Conservation (phyloP, 345 rosid species). For the Psidium friedrichsthalianum region DNA sequence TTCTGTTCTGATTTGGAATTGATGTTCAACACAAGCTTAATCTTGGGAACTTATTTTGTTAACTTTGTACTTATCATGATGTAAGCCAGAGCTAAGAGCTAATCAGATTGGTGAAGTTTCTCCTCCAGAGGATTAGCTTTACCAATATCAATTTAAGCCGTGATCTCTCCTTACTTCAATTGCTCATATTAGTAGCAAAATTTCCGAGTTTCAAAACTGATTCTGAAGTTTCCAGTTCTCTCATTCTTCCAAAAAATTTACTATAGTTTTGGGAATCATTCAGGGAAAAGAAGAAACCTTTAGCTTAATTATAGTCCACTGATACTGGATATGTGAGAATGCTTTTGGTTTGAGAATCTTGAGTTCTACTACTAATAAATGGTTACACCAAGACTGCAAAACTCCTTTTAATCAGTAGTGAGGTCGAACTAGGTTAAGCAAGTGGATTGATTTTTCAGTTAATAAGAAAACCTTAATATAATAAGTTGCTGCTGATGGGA, state of each 20-base stretch:
- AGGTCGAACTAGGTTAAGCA: not conserved
- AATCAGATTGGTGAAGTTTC: not conserved
- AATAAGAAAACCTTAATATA: not conserved
- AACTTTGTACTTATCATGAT: not conserved
- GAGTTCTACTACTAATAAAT: not conserved
- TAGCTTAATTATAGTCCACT: not conserved
- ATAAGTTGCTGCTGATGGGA: not conserved
- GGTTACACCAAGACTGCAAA: not conserved
- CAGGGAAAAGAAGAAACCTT: not conserved
- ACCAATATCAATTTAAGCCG: not conserved
- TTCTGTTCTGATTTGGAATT: not conserved
- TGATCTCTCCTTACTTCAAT: not conserved
- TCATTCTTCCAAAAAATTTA: not conserved
- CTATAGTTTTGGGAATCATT: not conserved
- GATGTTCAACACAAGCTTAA: not conserved
- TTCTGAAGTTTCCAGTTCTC: not conserved
- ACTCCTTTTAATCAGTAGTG: not conserved
- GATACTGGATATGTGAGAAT: not conserved
- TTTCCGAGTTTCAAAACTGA: not conserved
- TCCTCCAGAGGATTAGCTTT: not conserved
- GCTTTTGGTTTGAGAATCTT: not conserved
- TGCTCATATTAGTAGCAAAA: not conserved
- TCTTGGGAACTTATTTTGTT: not conserved
- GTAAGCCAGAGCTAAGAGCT: not conserved
- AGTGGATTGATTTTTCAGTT: not conserved